These are phyloP conservation scores for Cornus suecica DNA, from an alignment of 148 eudicot genomes.

Conservation along the genomic window DNA sequence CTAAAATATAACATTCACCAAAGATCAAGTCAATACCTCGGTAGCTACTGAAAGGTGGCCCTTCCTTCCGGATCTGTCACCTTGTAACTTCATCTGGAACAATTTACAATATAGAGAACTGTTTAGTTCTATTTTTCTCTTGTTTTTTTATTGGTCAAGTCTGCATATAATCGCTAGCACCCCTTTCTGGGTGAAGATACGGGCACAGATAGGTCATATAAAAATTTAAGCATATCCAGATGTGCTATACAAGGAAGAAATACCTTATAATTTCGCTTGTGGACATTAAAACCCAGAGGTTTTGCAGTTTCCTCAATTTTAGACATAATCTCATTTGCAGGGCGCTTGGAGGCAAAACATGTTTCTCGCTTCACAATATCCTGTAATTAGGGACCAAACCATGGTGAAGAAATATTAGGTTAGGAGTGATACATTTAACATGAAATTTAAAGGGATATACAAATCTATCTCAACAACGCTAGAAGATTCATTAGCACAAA, in stretches of 20 bases:
- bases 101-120: conserved; percentile 1
- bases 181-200: background rate
- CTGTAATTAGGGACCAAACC: conserved; percentile 25
- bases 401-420: background rate
- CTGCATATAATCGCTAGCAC: background rate
- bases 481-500: background rate
- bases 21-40: conserved; percentile 50
- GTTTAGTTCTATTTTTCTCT: background rate
- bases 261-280: conserved; percentile 82
- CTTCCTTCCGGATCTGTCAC: conserved; percentile 86
- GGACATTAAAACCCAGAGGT: conserved; percentile 79
- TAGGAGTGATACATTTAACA: background rate
- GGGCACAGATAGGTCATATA: background rate
- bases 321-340: conserved; percentile 80
- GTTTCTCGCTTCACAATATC: conserved; percentile 72
- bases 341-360: conserved; percentile 68
- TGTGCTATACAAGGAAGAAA: background rate
- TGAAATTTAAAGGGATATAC: background rate
- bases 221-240: background rate
- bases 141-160: background rate
- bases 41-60: conserved; percentile 94
- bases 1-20: background rate
- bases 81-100: conserved; percentile 82
- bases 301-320: conserved; percentile 62
- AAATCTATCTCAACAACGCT: background rate